Conservation (phyloP, 805 yeast species). For the Blastobotrys terrestris region DNA sequence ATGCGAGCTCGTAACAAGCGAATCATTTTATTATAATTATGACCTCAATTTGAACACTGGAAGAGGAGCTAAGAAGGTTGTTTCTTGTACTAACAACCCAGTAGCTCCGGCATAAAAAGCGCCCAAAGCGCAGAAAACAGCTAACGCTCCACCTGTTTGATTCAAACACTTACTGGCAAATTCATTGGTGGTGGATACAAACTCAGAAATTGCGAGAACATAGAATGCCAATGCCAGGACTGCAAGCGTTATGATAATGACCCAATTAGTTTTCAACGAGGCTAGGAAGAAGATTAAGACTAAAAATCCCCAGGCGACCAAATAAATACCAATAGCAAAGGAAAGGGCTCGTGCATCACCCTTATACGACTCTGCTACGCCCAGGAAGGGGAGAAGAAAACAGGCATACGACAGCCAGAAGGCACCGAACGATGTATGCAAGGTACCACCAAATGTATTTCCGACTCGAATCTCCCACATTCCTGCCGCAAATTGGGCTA, state of each 20-base stretch:
- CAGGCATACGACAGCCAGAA: conserved; percentile 64
- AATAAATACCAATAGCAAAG: not conserved
- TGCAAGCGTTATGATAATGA: not conserved
- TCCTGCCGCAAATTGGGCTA: conserved; percentile 55
- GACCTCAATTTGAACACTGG: not conserved
- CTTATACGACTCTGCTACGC: conserved; percentile 40
- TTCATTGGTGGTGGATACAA: not conserved
- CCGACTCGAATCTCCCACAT: conserved; percentile 63
- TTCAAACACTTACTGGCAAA: not conserved
- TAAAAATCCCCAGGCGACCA: not conserved
- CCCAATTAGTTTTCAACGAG: not conserved
- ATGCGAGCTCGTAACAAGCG: too few species aligned
- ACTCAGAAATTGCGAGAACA: not conserved
- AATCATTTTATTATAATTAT: too few species aligned
- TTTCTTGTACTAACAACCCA: not conserved
- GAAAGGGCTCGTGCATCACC: conserved; percentile 23
- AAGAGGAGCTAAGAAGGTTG: not conserved
- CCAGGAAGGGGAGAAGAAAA: conserved; percentile 44
- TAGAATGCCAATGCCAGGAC: not conserved
- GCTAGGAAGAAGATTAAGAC: not conserved
- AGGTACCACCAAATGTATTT: conserved; percentile 60
- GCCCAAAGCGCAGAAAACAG: not conserved
- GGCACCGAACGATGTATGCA: conserved; percentile 41
- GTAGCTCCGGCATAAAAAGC: not conserved
- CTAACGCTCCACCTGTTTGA: not conserved